phyloP scores from a whole-genome alignment of 306 rosid species.

The Parietaria judaica region DNA sequence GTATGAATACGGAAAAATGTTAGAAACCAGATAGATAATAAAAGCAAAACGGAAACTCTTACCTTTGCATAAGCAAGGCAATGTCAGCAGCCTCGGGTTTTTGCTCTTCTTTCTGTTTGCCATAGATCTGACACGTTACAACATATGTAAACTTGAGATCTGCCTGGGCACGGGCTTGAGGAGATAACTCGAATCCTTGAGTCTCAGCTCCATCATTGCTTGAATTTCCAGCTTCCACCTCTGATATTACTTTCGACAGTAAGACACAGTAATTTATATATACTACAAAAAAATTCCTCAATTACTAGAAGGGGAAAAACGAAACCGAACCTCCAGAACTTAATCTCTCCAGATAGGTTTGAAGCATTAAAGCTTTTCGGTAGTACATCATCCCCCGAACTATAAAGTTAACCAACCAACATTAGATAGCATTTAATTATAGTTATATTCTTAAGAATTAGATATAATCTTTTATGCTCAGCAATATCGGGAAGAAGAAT shows the following conservation, averaged over 20 bases:
- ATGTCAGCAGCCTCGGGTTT: conserved; percentile 93
- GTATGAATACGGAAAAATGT: neutral
- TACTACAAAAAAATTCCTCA: neutral
- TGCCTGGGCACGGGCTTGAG: conserved; percentile 82
- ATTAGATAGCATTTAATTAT: too few species aligned
- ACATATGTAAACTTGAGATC: conserved; percentile 95
- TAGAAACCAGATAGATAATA: neutral
- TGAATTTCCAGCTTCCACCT: conserved; percentile 66
- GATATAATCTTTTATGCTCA: too few species aligned
- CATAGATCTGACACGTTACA: conserved; percentile 87
- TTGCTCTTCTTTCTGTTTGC: conserved; percentile 84
- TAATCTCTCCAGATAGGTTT: conserved; percentile 73
- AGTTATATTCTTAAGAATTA: too few species aligned
- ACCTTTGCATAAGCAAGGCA: conserved; percentile 95
- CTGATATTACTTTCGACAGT: conserved; percentile 24
- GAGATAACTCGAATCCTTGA: conserved; percentile 64
- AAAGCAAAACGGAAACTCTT: neutral
- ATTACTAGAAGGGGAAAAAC: neutral
- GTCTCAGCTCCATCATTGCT: conserved; percentile 51
- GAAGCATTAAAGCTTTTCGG: conserved; percentile 93
- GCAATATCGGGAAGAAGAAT: neutral
- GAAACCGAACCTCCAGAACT: conserved; percentile 50
- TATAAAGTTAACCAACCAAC: conserved; percentile 21
- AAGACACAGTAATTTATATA: conserved; percentile 8
- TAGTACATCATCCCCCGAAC: conserved; percentile 99